Base-by-base conservation (phyloP, 345 rosid species). In the Draba incana region DNA sequence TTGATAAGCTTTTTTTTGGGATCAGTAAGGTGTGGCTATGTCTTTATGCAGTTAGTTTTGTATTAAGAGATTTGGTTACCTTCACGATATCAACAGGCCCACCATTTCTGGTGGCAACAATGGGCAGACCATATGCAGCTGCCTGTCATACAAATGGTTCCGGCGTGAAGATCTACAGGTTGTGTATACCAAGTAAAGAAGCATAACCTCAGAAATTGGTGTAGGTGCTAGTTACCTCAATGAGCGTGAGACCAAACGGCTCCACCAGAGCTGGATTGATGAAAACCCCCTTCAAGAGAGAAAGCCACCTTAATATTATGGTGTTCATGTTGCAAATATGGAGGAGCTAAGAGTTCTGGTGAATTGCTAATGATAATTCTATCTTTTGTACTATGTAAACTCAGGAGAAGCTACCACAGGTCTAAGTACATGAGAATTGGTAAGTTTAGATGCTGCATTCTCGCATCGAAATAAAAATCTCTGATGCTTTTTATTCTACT, bases 71-170 rank as follows among this genome's bases (percentile, higher is more conserved):
- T 42, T 61, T 57, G 37, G 41, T 31, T 55, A 68, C 74, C 74
- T 68, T 75, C 56, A 62, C 12, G 16, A 94, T 94, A 75, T 90
- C 99, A 76, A 94, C 99, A 5, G 99, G 99, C 68, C 99, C 99
- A 15, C 99, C 97, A 72, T 90, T 94, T 80, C 85, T 86, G 39
- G 99, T 94, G 20, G 99, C 99, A 71, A 94, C 99, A 82, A 90
- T 88, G 2, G 99, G 99, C 68, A 94, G 90, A 68, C 99, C 99
- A 58, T 94, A 95, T 0, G 97, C 99, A 68, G 99, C 96, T 65
- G 99, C 99, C 99, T 93, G 74, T 74, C 57, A 75, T 47, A 69
- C 41, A 59, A 25, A 54, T 53, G 24, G 44, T 52, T 43, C 3
- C 9, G 64, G 64, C 65, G 30, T 68, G 60, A 75, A 69, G 59